Evolutionary conservation across 164 flowering plant species (phyloP), one percentile per base, ranked within the genome.

Genomic region (Kalanchoe fedtschenkoi): DNA sequence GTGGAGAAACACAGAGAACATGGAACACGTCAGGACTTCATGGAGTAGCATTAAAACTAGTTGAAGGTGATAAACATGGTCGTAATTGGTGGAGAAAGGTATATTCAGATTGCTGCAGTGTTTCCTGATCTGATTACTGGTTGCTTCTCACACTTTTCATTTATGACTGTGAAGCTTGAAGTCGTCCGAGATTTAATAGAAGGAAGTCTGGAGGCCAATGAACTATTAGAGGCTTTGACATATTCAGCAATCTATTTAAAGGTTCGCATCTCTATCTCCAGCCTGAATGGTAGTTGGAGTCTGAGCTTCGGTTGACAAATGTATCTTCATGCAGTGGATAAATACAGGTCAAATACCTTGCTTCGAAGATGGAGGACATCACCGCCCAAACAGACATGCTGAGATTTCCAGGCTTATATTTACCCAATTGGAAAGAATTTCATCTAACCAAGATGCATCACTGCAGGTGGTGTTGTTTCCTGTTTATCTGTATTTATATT

Each of bases 1-100:
- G 70, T 55, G 72, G 73, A 58, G 88, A 86, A 68, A 41, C 54
- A 14, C 74, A 65, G 38, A 78, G 84, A 63, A 78, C 47, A 59
- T 89, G 96, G 96, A 80, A 89, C 46, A 82, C 93, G 26, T 79
- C 82, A 15, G 96, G 87, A 61, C 89, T 92, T 70, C 68, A 83
- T 67, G 96, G 98, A 5, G 60, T 75, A 65, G 75, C 86, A 62
- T 42, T 84, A 17, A 86, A 82, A 68, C 78, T 92, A 70, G 96
- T 92, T 37, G 82, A 89, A 76, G 88, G 86, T 61, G 98, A 92
- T 74, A 71, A 58, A 21, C 73, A 60, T 71, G 89, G 80, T 14
- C 74, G 91, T 63, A 92, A 88, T 64, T 92, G 98, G 98, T 75
- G 98, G 96, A 78, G 74, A 33, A 92, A 92, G 96, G 98, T 92